Percentiles rank a stretch among this genome's conserved stretches.
These are phyloP conservation scores for Kurtzmaniella quercitrusa DNA, from an alignment of 1,139 yeast species.

Conservation along the genomic window DNA sequence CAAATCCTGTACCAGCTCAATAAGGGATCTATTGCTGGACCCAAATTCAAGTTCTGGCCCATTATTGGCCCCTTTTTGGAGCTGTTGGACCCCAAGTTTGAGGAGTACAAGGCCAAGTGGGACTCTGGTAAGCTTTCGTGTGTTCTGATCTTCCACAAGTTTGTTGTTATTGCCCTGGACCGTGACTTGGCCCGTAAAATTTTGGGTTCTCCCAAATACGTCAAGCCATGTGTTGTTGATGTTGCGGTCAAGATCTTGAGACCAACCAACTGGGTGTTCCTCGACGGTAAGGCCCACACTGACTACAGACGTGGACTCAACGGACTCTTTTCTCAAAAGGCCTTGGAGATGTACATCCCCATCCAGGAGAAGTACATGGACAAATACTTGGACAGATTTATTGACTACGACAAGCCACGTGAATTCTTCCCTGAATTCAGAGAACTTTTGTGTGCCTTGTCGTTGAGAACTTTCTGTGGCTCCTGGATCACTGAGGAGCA, in stretches of 20 bases:
- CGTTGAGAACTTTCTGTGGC: conserved; percentile 93
- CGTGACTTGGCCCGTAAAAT: conserved; percentile 90
- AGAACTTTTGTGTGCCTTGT: conserved; percentile 91
- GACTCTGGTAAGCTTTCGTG: conserved; percentile 89
- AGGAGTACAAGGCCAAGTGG: conserved; percentile 91
- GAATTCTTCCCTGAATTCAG: conserved; percentile 90
- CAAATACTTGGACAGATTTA: conserved; percentile 64
- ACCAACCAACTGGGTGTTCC: conserved; percentile 95
- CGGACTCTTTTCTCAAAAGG: conserved; percentile 80
- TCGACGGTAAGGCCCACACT: conserved; percentile 91
- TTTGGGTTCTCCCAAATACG: conserved; percentile 77
- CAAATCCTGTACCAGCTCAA: conserved; percentile 72
- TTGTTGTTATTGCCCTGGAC: conserved; percentile 89
- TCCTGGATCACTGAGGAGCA: conserved; percentile 89
- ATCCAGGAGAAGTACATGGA: conserved; percentile 82
- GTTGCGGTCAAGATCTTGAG: conserved; percentile 90
- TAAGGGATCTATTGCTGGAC: conserved; percentile 91
- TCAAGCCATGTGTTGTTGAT: conserved; percentile 96
- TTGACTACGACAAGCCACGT: conserved; percentile 55
- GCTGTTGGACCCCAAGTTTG: conserved; percentile 93
- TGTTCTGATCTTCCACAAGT: conserved; percentile 96
- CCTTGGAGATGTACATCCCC: conserved; percentile 80
- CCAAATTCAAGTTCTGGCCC: conserved; percentile 83
- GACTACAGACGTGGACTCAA: conserved; percentile 90
- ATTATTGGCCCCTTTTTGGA: conserved; percentile 94